phyloP scores from a whole-genome alignment of 192 early-diverging fungal genomes.

The Glomus cerebriforme region DNA sequence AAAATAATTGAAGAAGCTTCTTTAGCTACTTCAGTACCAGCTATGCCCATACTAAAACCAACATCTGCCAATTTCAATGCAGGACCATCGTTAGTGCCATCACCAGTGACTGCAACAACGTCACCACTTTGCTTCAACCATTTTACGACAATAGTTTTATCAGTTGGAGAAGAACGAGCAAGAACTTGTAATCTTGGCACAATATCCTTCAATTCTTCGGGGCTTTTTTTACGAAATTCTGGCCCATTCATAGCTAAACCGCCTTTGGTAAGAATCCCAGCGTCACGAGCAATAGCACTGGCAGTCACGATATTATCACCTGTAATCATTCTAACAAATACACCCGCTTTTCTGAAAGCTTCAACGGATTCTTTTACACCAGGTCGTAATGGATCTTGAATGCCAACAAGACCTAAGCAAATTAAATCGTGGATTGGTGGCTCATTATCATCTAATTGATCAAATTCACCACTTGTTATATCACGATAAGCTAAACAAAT shows the following conservation, averaged over 20 bases:
- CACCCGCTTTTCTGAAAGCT: conserved; percentile 78
- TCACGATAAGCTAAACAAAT: conserved; percentile 71
- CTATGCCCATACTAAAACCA: conserved; percentile 93
- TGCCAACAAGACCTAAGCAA: conserved; percentile 78
- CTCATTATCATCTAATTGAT: conserved; percentile 57
- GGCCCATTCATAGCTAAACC: conserved; percentile 80
- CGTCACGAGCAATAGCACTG: conserved; percentile 82
- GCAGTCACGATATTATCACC: conserved; percentile 88
- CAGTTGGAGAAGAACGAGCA: conserved; percentile 84
- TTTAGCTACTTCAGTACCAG: conserved; percentile 85
- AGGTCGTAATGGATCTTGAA: conserved; percentile 85
- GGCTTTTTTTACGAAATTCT: conserved; percentile 70
- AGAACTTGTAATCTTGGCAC: conserved; percentile 80
- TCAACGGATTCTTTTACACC: conserved; percentile 79
- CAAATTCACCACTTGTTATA: conserved; percentile 46
- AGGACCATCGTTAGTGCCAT: conserved; percentile 86
- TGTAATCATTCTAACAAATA: conserved; percentile 89
- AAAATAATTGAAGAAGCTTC: conserved; percentile 81
- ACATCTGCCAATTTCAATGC: conserved; percentile 88
- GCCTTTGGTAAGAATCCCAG: conserved; percentile 79
- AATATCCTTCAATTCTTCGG: conserved; percentile 63
- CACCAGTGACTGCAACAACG: conserved; percentile 81
- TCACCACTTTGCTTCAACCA: conserved; percentile 71
- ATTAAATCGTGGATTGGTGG: conserved; percentile 56
- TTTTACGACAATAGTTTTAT: conserved; percentile 86